Base-by-base conservation (phyloP, 306 rosid species). In the Rosa chinensis region DNA sequence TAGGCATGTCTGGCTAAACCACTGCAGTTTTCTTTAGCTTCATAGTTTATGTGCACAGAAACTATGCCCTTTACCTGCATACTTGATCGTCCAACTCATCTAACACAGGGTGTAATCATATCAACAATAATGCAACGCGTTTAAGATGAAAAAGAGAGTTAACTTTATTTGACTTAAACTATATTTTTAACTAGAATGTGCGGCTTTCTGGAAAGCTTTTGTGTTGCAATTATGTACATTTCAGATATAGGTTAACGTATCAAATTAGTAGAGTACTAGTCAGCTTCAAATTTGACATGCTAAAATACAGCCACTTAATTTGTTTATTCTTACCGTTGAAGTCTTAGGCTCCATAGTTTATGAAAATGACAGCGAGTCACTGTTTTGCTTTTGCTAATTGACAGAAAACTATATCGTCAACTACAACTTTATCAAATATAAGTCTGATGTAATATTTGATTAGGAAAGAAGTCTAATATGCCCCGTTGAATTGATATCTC, bases 351-450 rank as follows among this genome's bases (percentile, higher is more conserved):
- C 32, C 69, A 5, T 25, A 11, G 39, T 25, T 61, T 61, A 39
- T 17, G 71, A 66, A 66, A 66, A 66, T 66, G 28, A 39, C 45
- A 66, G 14, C 23, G 39, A 40, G 8, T 66, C 25, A 14, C 71
- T 66, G 48, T 66, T 37, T 35, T 66, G 23, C 47, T 37, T 5
- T 39, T 17, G 47, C 47, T 7, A 21, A 58, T 39, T 9, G 66
- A 74, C 14, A 56, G 37, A 18, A 18, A 12, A n/a, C 35, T 10
- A 39, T 18, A 5, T 20, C 16, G 7, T 43, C 50, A 43, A 56
- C 43, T 49, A 73, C 66, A 79, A 79, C 56, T 44, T 67, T 43
- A 80, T 28, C 83, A 18, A 74, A 64, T 53, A 18, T 32, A 23
- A 50, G 63, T 25, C 47, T 5, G 45, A 35, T 17, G 14, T 52